Conservation (phyloP, 2,329 filamentous ascomycete genomes). For the Geosmithia flava region DNA sequence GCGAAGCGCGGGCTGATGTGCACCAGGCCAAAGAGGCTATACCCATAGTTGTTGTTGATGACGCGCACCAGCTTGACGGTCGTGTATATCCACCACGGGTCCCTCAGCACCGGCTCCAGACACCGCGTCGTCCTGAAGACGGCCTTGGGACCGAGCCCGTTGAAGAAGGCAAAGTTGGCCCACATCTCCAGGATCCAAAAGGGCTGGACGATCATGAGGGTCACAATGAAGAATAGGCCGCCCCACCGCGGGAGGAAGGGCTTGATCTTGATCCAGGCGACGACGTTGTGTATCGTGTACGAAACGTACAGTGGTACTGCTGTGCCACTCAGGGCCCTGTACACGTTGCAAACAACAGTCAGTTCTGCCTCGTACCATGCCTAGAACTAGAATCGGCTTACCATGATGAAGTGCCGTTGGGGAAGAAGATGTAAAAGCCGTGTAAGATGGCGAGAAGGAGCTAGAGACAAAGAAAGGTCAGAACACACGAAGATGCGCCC, state of each 20-base stretch:
- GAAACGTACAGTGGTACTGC: slow-evolving; percentile 5
- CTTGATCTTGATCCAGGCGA: slow-evolving; percentile 7
- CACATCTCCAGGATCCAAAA: slow-evolving; percentile 6
- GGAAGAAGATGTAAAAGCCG: slow-evolving; percentile 6
- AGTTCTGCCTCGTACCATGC: background rate
- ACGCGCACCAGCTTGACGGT: slow-evolving; percentile 6
- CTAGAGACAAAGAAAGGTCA: background rate
- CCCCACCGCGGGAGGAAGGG: slow-evolving; percentile 7
- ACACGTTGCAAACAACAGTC: too few species aligned
- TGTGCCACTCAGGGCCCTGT: slow-evolving; percentile 5
- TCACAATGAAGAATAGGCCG: slow-evolving; percentile 4
- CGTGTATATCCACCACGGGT: slow-evolving; percentile 8
- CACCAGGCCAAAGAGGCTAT: slow-evolving; percentile 3
- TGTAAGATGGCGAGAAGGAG: slow-evolving; percentile 3
- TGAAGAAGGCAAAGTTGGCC: slow-evolving; percentile 7
- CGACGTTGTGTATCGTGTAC: slow-evolving; percentile 6
- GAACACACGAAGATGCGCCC: too few species aligned
- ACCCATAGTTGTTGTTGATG: slow-evolving; percentile 7
- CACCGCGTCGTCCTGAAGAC: slow-evolving; percentile 4
- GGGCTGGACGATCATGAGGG: slow-evolving; percentile 5
- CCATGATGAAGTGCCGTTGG: slow-evolving; percentile 3
- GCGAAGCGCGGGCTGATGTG: slow-evolving; percentile 6
- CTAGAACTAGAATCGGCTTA: background rate
- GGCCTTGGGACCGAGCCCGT: slow-evolving; percentile 1
- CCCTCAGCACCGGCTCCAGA: slow-evolving; percentile 4